A percentile compares a stretch with the other conserved stretches of the same genome.
Conservation (phyloP, 768 basidiomycete genomes). For the Cyclocybe cylindracea region DNA sequence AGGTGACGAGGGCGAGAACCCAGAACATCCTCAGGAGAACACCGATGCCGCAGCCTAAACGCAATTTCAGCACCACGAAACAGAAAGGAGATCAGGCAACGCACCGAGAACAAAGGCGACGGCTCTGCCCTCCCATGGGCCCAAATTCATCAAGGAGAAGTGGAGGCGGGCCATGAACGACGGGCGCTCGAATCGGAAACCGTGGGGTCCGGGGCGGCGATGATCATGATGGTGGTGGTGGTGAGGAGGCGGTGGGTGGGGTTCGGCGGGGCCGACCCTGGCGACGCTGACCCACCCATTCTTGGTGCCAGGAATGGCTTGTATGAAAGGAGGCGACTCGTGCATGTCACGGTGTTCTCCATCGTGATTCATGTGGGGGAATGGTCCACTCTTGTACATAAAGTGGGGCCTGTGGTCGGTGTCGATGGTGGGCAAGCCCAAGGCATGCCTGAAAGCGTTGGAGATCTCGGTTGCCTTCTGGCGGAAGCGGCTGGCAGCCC, state of each 20-base stretch:
- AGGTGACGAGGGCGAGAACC: constrained; percentile 64
- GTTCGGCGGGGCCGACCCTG: constrained; percentile 1
- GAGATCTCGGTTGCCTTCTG: constrained; percentile 53
- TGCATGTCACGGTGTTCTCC: constrained; percentile 21
- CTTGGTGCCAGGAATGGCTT: constrained; percentile 16
- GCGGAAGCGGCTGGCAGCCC: constrained; percentile 16
- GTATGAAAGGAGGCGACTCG: constrained; percentile 36
- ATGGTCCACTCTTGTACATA: neutral
- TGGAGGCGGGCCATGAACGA: constrained; percentile 65
- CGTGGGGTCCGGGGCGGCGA: constrained; percentile 22
- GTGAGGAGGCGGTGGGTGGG: constrained; percentile 7
- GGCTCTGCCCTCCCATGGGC: constrained; percentile 81
- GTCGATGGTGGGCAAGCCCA: constrained; percentile 56
- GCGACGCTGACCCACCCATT: neutral
- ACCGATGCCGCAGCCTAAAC: constrained; percentile 78
- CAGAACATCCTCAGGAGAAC: constrained; percentile 81
- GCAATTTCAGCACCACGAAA: constrained; percentile 1
- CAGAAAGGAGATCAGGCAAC: constrained; percentile 8
- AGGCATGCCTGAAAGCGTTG: constrained; percentile 53
- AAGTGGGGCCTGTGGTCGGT: constrained; percentile 7
- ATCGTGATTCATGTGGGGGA: neutral
- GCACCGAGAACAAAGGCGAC: constrained; percentile 81
- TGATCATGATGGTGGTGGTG: constrained; percentile 22
- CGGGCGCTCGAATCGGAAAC: constrained; percentile 11
- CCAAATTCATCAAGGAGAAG: constrained; percentile 65